Base-by-base conservation (phyloP, 2,329 filamentous ascomycete species). In the Alternaria rosae region DNA sequence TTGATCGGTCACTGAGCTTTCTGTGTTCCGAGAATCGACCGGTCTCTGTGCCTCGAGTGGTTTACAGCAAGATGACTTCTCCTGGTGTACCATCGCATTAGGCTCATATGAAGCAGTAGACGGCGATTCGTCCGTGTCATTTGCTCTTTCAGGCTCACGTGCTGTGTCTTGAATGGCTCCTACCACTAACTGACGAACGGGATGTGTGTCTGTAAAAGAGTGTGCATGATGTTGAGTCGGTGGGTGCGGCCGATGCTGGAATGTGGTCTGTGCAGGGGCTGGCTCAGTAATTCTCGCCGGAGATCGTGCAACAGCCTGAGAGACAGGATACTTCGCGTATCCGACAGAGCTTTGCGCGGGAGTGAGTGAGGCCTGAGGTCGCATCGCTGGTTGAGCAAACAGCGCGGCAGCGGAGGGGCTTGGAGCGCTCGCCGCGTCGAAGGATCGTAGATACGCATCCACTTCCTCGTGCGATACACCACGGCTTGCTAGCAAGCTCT, bases 401-500 rank as follows among this genome's bases (percentile, higher is more conserved):
- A 52, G 53, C 21, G 20, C 26, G 13, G 28, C 28, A 15, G 17
- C 11, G 1, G 17, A 42, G 28, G 12, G 35, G 10, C 32, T 26
- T 6, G 61, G 15, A 21, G 25, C 41, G 32, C n/a, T 41, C 25
- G 41, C 54, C 26, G 48, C 55, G 28, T 69, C 66, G 13, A 54
- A 65, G 2, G 62, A 63, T 12, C 48, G 69, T 20, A 75, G 54
- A 45, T 66, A 73, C 6, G 57, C 35, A 4, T 72, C 69, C 17
- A 75, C 58, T 26, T 76, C 66, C 8, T 67, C 65, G 17, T 50
- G 57, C 45, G 59, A 44, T 17, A 75, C 62, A 12, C 74, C 74
- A 47, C 64, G 66, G n/a, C 54, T 68, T 25, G 66, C 67, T 3
- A 92, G 82, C 23, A 92, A 79, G 25, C 78, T 79, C 23, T 89